Conservation (phyloP, 805 yeast species). For the Soucietia sequanensis region DNA sequence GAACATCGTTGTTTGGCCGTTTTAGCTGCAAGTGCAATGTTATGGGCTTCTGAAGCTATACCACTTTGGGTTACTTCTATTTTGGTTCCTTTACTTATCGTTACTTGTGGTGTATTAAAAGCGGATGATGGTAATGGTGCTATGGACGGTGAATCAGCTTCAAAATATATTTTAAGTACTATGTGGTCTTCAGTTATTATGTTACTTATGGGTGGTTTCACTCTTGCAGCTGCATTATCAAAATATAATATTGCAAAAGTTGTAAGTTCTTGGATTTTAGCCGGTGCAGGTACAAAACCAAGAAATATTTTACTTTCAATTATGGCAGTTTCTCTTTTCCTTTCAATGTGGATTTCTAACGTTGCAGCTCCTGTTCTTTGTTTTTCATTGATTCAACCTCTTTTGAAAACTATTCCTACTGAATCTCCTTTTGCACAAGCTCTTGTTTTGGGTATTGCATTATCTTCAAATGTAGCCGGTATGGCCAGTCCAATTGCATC, state of each 20-base stretch:
- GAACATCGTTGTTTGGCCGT: constrained; percentile 72
- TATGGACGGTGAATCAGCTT: constrained; percentile 42
- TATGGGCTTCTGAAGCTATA: constrained; percentile 54
- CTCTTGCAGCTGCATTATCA: constrained; percentile 55
- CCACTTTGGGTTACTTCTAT: constrained; percentile 51
- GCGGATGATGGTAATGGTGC: constrained; percentile 25
- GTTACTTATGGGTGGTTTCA: constrained; percentile 52
- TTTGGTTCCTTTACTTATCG: constrained; percentile 47
- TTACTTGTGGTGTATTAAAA: constrained; percentile 49
- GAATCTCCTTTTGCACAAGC: constrained; percentile 41
- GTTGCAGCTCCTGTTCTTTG: constrained; percentile 58
- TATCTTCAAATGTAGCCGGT: constrained; percentile 53
- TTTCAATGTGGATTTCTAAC: constrained; percentile 59
- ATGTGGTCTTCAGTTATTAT: constrained; percentile 58
- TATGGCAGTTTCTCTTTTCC: constrained; percentile 50
- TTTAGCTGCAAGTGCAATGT: constrained; percentile 52
- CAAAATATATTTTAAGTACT: constrained; percentile 43
- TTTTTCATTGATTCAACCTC: constrained; percentile 49
- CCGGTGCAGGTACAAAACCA: constrained; percentile 52
- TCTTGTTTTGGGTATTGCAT: constrained; percentile 46
- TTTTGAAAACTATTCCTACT: constrained; percentile 44
- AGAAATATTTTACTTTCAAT: constrained; percentile 46
- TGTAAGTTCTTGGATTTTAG: constrained; percentile 47
- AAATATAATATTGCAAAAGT: constrained; percentile 52
- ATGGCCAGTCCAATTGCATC: constrained; percentile 57